Conservation (phyloP, 2,329 filamentous ascomycete species). For the Colletotrichum gloeosporioides region DNA sequence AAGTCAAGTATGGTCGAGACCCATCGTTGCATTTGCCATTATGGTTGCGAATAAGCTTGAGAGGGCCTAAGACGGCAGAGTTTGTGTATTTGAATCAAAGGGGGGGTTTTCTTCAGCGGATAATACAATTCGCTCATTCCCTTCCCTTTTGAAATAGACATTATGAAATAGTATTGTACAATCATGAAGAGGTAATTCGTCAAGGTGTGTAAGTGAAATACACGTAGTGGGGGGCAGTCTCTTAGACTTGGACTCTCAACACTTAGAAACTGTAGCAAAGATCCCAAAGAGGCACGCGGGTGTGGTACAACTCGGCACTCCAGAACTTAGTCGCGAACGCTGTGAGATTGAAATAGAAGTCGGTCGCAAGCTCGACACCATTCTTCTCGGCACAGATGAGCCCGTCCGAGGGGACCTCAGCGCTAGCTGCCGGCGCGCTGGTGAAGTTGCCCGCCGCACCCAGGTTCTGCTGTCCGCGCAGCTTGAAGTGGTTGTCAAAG, state of each 20-base stretch:
- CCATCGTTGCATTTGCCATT: neutral
- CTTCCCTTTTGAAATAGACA: neutral
- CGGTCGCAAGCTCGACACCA: slow-evolving; percentile 27
- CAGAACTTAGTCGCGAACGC: slow-evolving; percentile 32
- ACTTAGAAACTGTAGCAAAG: slow-evolving; percentile 19
- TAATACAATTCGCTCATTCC: neutral
- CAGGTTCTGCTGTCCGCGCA: slow-evolving; percentile 29
- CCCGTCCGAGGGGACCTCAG: slow-evolving; percentile 20
- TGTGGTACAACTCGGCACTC: slow-evolving; percentile 26
- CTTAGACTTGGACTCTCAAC: too few species aligned
- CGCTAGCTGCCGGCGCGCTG: neutral
- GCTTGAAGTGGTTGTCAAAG: slow-evolving; percentile 39
- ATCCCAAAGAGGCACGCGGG: slow-evolving; percentile 18
- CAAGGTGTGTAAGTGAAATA: neutral
- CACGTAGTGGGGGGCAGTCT: too few species aligned
- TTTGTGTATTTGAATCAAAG: neutral
- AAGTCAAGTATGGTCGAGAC: neutral
- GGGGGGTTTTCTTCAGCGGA: neutral
- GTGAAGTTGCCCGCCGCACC: slow-evolving; percentile 15
- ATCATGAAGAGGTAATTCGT: neutral
- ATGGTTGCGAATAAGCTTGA: neutral
- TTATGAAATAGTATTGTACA: neutral
- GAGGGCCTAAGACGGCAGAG: neutral
- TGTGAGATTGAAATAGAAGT: slow-evolving; percentile 30
- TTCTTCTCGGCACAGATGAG: slow-evolving; percentile 27